Evolutionary conservation across 202 grass and related monocot genomes (phyloP).

Genomic region (Schoenoplectus tabernaemontani): DNA sequence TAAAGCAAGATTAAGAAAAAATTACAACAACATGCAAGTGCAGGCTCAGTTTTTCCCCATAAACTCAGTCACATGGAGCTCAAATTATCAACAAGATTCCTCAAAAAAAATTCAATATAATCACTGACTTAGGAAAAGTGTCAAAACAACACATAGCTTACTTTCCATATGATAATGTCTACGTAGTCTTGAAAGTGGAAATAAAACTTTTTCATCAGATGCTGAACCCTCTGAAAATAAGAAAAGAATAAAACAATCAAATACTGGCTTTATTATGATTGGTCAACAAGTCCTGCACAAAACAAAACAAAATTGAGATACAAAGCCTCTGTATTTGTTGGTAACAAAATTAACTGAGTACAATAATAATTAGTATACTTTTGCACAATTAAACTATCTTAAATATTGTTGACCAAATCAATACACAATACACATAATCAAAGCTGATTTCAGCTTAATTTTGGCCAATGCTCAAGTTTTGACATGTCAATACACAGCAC

Average conservation of each 20-base stretch:
- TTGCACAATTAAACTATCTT: neutral
- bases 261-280: neutral
- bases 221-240: conserved; percentile 86
- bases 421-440: neutral
- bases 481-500: neutral
- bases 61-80: neutral
- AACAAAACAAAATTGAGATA: neutral
- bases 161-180: conserved; percentile 97
- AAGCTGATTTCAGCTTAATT: neutral
- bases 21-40: too few species aligned
- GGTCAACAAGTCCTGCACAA: neutral
- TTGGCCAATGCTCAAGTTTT: neutral
- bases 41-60: neutral
- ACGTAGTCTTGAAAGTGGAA: conserved; percentile 97
- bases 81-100: neutral
- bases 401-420: too few species aligned
- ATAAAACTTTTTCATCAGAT: conserved; percentile 99
- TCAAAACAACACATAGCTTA: conserved; percentile 17
- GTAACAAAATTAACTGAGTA: neutral
- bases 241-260: neutral
- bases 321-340: neutral
- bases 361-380: neutral
- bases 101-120: neutral
- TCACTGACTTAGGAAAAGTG: neutral
- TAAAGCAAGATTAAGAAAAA: neutral